phyloP scores from a whole-genome alignment of 192 early-diverging fungal species.

The Coemansia sp. region DNA sequence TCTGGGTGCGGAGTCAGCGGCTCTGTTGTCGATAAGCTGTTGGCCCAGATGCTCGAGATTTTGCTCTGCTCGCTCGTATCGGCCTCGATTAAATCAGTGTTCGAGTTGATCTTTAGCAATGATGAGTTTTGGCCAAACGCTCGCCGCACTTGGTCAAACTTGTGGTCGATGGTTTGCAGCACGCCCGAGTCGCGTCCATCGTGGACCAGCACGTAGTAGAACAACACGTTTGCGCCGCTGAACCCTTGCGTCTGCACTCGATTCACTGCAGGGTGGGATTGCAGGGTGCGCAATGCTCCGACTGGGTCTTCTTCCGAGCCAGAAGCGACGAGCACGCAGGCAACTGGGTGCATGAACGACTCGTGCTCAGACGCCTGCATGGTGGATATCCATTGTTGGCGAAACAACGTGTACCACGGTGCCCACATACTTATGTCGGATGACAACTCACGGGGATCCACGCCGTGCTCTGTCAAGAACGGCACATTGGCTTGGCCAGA shows the following conservation, averaged over 20 bases:
- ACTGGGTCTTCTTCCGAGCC: conserved; percentile 77
- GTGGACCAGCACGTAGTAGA: conserved; percentile 84
- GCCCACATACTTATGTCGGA: conserved; percentile 41
- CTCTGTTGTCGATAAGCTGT: conserved; percentile 17
- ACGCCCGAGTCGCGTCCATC: conserved; percentile 59
- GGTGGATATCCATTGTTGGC: conserved; percentile 54
- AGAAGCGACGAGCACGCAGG: conserved; percentile 68
- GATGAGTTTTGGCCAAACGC: conserved; percentile 46
- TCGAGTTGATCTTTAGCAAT: conserved; percentile 45
- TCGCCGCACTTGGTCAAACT: conserved; percentile 48
- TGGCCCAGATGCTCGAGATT: conserved; percentile 41
- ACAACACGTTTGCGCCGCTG: conserved; percentile 76
- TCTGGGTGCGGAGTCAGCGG: conserved; percentile 7
- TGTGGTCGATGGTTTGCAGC: conserved; percentile 40
- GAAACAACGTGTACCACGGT: conserved; percentile 86
- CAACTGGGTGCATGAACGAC: conserved; percentile 92
- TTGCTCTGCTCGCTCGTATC: conserved; percentile 24
- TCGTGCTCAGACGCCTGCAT: conserved; percentile 84
- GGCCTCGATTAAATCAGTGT: conserved; percentile 21
- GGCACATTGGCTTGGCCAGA: conserved; percentile 8
- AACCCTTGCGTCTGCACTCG: conserved; percentile 67
- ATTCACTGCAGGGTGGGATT: conserved; percentile 55
- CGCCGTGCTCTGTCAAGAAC: conserved; percentile 18
- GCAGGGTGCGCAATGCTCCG: conserved; percentile 61
- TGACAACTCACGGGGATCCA: conserved; percentile 12